Evolutionary conservation across 139 green algal species (phyloP).

Genomic region (Ulvella scutata): DNA sequence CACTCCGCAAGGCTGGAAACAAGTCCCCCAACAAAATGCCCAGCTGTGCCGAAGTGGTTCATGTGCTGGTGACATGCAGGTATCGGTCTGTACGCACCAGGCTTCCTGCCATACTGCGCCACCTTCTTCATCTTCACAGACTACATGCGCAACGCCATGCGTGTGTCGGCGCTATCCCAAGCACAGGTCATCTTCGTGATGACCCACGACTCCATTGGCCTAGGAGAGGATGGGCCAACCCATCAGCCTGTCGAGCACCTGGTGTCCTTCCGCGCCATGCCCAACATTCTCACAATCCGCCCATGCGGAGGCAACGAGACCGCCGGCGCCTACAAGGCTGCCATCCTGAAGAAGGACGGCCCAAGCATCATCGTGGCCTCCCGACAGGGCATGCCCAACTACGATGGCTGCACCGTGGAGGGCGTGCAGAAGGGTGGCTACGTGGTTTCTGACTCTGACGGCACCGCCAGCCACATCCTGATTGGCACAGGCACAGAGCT

Average conservation of each 20-base stretch:
- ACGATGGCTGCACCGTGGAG: conserved; percentile 62
- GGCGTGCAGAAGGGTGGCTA: conserved; percentile 80
- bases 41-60: too few relatives aligned
- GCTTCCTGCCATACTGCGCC: conserved; percentile 93
- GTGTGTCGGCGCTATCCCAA: conserved; percentile 84
- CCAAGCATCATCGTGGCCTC: conserved; percentile 86
- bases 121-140: conserved; percentile 99
- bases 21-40: too few relatives aligned
- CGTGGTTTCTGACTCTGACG: conserved; percentile 47
- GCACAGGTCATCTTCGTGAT: conserved; percentile 59
- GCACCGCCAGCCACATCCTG: conserved; percentile 81
- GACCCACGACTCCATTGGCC: conserved; percentile 99
- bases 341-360: conserved; percentile 38
- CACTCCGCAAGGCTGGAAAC: too few relatives aligned
- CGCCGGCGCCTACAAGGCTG: conserved; percentile 82
- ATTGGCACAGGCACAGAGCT: conserved; percentile 93
- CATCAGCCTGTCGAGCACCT: conserved; percentile 98
- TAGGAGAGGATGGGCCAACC: conserved; percentile 98
- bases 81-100: conserved; percentile 72
- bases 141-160: conserved; percentile 96
- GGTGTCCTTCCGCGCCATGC: conserved; percentile 94
- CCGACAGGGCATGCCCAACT: conserved; percentile 91
- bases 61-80: too few relatives aligned
- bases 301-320: conserved; percentile 93
- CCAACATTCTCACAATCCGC: conserved; percentile 91